Base-by-base conservation (phyloP, 2,329 filamentous ascomycete genomes). In the Diaporthe ilicicola region DNA sequence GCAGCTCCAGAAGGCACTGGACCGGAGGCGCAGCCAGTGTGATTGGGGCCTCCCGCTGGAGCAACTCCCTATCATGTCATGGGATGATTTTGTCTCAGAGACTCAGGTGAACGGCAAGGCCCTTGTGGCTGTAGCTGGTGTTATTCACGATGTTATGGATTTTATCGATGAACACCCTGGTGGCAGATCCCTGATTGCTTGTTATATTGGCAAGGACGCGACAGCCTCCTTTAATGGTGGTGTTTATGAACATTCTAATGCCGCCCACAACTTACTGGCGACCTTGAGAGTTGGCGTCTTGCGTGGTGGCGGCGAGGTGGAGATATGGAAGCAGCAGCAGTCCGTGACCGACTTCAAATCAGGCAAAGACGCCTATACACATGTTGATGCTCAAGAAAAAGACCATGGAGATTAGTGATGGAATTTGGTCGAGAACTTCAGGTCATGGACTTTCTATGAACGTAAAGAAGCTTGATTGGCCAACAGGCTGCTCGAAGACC, bases 141-240 rank as follows among this genome's bases (percentile, higher is more conserved):
- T 97, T 74, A 91, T 97, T 70, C 94, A 97, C 83, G 94, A 97
- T 78, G 90, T 96, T 32, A 89, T 89, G 75, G 87, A 92, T 79
- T 97, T 97, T 83, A 92, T 96, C 85, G 92, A 93, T 82, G 92
- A 95, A 77, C 94, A 97, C 82, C 94, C 94, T 15, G 94, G 94
- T 86, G 94, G 94, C 79, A 94, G 93, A 86, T 92, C 93, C 55
- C 91, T 96, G 84, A 95, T 96, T 84, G 89, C 85, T 75, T 93
- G 91, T 39, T 93, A 91, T 64, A 89, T 97, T 70, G 94, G 94
- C 80, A 96, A 96, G 85, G 94, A 97, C 74, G 93, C 93, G 65
- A 96, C 94, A 19, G 93, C 93, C 76, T 93, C 95, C 83, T 96
- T 97, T 89, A 96, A 96, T 82, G 94, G 94, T 75, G 94, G 94